Conservation (phyloP, 768 basidiomycete genomes). For the Boletus subparvulus region DNA sequence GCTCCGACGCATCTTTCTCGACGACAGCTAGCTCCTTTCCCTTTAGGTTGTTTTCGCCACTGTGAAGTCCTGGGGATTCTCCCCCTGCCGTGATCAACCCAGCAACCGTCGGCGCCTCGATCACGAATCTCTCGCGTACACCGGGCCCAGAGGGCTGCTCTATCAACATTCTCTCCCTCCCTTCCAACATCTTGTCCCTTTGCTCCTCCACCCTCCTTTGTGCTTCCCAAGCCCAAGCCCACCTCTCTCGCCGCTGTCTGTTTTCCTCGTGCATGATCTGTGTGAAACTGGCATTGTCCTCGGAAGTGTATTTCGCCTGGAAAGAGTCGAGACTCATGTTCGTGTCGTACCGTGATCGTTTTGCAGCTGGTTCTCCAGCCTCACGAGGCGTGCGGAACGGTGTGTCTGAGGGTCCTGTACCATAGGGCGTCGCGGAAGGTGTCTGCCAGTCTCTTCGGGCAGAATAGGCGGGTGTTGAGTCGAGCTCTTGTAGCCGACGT, state of each 20-base stretch:
- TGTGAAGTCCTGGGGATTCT: slow-evolving; percentile 7
- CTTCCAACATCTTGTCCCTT: slow-evolving; percentile 63
- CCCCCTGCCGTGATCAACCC: slow-evolving; percentile 49
- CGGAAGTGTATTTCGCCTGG: slow-evolving; percentile 90
- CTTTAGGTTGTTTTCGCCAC: slow-evolving; percentile 23
- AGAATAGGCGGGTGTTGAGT: slow-evolving; percentile 46
- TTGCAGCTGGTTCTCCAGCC: slow-evolving; percentile 43
- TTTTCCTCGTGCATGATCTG: slow-evolving; percentile 92
- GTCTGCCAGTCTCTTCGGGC: slow-evolving; percentile 38
- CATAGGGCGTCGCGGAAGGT: slow-evolving; percentile 69
- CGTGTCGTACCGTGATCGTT: slow-evolving; percentile 60
- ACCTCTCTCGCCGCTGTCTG: slow-evolving; percentile 70
- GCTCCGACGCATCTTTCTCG: slow-evolving; percentile 31
- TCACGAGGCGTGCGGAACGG: slow-evolving; percentile 51
- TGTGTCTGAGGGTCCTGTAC: slow-evolving; percentile 59
- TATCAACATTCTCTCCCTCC: slow-evolving; percentile 67
- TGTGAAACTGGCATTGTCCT: slow-evolving; percentile 97
- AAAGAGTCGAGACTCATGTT: slow-evolving; percentile 78
- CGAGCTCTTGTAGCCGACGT: slow-evolving; percentile 64
- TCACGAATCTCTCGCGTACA: slow-evolving; percentile 63
- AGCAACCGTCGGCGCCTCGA: slow-evolving; percentile 56
- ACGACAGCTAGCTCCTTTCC: slow-evolving; percentile 23
- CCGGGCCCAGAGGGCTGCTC: slow-evolving; percentile 63
- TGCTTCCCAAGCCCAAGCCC: slow-evolving; percentile 94
- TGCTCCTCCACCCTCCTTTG: slow-evolving; percentile 76